These are phyloP conservation scores for Ustulina deusta DNA, from an alignment of 2,329 filamentous ascomycete genomes.

Conservation along the genomic window DNA sequence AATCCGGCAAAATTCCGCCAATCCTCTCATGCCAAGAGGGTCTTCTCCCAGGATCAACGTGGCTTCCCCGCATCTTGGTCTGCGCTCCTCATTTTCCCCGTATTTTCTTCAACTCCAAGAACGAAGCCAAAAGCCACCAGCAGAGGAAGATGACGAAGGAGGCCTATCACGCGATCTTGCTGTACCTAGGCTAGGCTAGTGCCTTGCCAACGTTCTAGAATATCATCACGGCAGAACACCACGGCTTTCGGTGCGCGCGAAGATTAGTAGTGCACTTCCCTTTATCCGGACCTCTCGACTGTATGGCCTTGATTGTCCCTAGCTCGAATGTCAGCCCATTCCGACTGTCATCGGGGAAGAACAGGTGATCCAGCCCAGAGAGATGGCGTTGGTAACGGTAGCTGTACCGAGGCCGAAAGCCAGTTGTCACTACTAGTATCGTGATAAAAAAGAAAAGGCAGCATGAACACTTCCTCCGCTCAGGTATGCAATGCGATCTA, in stretches of 20 bases:
- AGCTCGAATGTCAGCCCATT: not conserved
- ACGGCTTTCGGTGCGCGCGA: slow-evolving; percentile 1
- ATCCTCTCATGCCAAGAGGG: no score
- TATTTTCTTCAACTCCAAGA: slow-evolving; percentile 25
- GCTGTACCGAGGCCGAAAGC: not conserved
- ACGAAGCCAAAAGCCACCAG: not conserved
- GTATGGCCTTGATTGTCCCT: not conserved
- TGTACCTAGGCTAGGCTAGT: not conserved
- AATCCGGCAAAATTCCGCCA: slow-evolving; percentile 26
- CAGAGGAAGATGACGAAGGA: not conserved
- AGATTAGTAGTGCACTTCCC: slow-evolving; percentile 8
- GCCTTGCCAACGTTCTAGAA: slow-evolving; percentile 19
- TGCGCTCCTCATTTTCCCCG: slow-evolving; percentile 28
- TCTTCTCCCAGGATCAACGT: slow-evolving; percentile 10
- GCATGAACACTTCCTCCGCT: not conserved
- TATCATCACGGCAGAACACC: not conserved
- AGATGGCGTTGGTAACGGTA: not conserved
- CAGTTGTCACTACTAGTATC: not conserved
- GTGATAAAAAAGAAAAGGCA: not conserved
- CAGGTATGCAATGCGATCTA: slow-evolving; percentile 9
- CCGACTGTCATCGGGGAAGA: not conserved
- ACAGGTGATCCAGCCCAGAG: not conserved
- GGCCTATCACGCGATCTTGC: slow-evolving; percentile 3
- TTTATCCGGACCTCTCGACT: slow-evolving; percentile 14
- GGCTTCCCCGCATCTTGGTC: slow-evolving; percentile 30